phyloP scores from a whole-genome alignment of 352 stramenopile species.

The Globisporangium orthogonon region DNA sequence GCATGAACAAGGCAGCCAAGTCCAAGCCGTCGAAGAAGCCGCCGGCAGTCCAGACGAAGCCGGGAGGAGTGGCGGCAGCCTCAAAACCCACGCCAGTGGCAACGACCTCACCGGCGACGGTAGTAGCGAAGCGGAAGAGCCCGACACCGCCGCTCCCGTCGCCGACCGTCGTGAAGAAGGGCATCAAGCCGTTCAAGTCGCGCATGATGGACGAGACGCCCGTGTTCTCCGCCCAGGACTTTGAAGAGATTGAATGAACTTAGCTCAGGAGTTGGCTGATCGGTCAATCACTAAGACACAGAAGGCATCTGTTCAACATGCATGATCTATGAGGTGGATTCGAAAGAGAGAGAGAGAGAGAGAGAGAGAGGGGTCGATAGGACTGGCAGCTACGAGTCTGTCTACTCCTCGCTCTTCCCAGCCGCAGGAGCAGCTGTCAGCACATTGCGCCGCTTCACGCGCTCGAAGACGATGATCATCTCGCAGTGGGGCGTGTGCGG shows the following conservation, averaged over 20 bases:
- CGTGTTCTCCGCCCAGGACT: constrained; percentile 52
- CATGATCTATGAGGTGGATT: not conserved
- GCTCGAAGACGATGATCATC: constrained; percentile 98
- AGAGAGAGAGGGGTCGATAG: not conserved
- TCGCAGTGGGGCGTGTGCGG: constrained; percentile 97
- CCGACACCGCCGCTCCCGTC: constrained; percentile 8
- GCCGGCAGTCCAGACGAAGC: not conserved
- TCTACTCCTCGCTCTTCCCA: constrained; percentile 1
- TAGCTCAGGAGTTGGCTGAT: constrained; percentile 4
- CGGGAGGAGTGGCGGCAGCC: too few species aligned
- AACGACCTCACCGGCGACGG: constrained; percentile 10
- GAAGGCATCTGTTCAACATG: not conserved
- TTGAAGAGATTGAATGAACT: constrained; percentile 49
- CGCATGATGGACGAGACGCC: constrained; percentile 64
- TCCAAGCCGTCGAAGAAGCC: constrained; percentile 50
- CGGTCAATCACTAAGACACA: too few species aligned
- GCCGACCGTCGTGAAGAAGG: constrained; percentile 33
- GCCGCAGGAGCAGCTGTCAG: not conserved
- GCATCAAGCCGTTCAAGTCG: constrained; percentile 77
- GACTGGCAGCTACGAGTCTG: not conserved
- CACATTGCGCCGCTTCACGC: constrained; percentile 32
- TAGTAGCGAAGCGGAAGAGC: constrained; percentile 37
- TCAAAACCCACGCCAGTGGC: constrained; percentile 10
- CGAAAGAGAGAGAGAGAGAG: not conserved
- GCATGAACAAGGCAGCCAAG: constrained; percentile 65